These are phyloP conservation scores for Psilocybe azurescens DNA, from an alignment of 768 basidiomycete species.

Conservation along the genomic window DNA sequence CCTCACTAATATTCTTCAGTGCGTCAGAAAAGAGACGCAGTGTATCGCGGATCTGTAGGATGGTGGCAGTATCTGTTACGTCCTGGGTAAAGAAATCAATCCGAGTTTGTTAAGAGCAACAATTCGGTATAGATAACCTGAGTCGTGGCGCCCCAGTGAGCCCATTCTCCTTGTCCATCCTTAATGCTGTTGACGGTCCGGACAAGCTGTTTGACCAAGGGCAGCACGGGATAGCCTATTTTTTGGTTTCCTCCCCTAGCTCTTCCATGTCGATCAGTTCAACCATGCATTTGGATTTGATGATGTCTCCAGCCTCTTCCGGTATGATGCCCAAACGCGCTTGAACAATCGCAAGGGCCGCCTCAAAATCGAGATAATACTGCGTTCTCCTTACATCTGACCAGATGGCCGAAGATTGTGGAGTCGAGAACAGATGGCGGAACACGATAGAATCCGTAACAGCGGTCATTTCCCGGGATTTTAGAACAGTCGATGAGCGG, in stretches of 20 bases:
- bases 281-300: conserved; percentile 36
- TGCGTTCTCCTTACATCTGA: conserved; percentile 39
- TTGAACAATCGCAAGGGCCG: conserved; percentile 33
- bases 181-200: conserved; percentile 36
- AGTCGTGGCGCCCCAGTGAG: conserved; percentile 54
- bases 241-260: conserved; percentile 42
- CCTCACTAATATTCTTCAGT: conserved; percentile 32
- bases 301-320: conserved; percentile 38
- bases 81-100: conserved; percentile 35
- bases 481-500: neutral
- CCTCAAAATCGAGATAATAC: conserved; percentile 39
- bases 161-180: conserved; percentile 48
- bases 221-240: conserved; percentile 51
- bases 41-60: conserved; percentile 47
- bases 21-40: conserved; percentile 32
- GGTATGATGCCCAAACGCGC: conserved; percentile 45
- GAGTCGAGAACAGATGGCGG: conserved; percentile 45
- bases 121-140: conserved; percentile 36
- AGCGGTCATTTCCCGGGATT: conserved; percentile 30
- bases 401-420: conserved; percentile 43
- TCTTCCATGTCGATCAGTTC: conserved; percentile 41
- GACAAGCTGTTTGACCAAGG: conserved; percentile 49
- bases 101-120: neutral
- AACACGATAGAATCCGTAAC: conserved; percentile 44
- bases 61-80: conserved; percentile 52